Evolutionary conservation across 495 filamentous ascomycete species (phyloP), one percentile per base, ranked within the genome.

Genomic region (Penicillium coprophilum): DNA sequence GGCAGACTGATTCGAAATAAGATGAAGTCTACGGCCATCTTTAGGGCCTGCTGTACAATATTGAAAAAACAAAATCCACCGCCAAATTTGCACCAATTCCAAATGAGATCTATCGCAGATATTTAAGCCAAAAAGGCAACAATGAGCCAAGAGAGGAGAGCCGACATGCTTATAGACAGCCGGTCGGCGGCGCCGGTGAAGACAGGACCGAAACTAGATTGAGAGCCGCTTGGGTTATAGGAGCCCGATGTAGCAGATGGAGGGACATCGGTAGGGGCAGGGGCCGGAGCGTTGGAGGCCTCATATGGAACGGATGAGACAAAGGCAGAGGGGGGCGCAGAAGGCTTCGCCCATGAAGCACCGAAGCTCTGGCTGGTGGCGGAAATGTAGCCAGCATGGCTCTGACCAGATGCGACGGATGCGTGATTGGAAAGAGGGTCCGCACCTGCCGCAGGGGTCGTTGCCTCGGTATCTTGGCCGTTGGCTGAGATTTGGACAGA

Each of bases 151-250:
- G 51, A 59, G 8, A 64, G 19, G 15, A 70, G 20, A 9, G 54
- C 45, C 4, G 64, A 47, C 17, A 62, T 45, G 44, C 64, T 56
- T 2, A 65, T n/a, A n/a, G 62, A 65, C 24, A 68, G 21, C 46
- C 55, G 66, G 46, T 54, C 59, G 3, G 65, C 72, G 23, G 57
- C 61, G 10, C 66, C 67, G 9, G 72, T 75, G 50, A 71, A 73
- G 15, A 69, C 48, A 8, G 70, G 59, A 39, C 47, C 57, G 13
- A 43, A 31, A 17, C 63, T 64, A 17, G 52, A 56, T 15, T 62
- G 60, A 3, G 70, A 57, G 15, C 23, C 48, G 17, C 53, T 60
- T 1, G 47, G 39, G 46, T 46, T 30, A 24, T 39, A 28, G 55
- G 40, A 45, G 0, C 48, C 52, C 21, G 58, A 45, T 17, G 59